Conservation (phyloP, 352 stramenopile species). For the Elongisporangium undulatum region DNA sequence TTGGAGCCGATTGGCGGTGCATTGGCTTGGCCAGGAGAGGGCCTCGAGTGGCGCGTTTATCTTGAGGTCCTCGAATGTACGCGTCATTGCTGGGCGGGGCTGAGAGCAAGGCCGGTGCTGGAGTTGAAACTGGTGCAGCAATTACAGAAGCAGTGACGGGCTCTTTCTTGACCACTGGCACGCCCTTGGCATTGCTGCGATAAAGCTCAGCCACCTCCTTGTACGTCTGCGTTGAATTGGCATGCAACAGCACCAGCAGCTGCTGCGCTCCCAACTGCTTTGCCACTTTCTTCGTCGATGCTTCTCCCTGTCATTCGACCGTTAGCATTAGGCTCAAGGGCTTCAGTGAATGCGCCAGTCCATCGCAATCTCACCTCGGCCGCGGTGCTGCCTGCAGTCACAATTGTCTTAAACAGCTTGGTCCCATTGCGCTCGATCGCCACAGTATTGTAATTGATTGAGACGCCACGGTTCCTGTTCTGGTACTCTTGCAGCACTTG, state of each 20-base stretch:
- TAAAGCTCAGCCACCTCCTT: slow-evolving; percentile 70
- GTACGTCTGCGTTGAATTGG: slow-evolving; percentile 43
- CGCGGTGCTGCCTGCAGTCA: slow-evolving; percentile 54
- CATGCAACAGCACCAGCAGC: slow-evolving; percentile 59
- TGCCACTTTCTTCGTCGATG: slow-evolving; percentile 75
- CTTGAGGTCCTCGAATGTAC: neutral
- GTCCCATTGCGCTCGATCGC: slow-evolving; percentile 38
- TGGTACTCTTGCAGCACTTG: slow-evolving; percentile 87
- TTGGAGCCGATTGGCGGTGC: neutral
- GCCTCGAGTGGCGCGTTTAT: neutral
- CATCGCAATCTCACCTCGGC: slow-evolving; percentile 42
- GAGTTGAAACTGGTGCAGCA: neutral
- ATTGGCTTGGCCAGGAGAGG: neutral
- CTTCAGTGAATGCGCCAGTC: too few species aligned
- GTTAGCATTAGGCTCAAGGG: neutral
- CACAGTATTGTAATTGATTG: slow-evolving; percentile 81
- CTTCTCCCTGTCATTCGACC: slow-evolving; percentile 33
- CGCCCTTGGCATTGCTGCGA: slow-evolving; percentile 40
- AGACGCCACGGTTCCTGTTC: slow-evolving; percentile 71
- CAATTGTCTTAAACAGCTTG: slow-evolving; percentile 82
- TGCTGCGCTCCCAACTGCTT: slow-evolving; percentile 79
- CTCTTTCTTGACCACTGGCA: slow-evolving; percentile 16
- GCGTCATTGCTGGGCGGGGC: neutral
- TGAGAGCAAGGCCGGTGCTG: neutral
- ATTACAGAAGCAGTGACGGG: neutral